Conservation (phyloP, 495 filamentous ascomycete species). For the Trypethelium eluteriae region DNA sequence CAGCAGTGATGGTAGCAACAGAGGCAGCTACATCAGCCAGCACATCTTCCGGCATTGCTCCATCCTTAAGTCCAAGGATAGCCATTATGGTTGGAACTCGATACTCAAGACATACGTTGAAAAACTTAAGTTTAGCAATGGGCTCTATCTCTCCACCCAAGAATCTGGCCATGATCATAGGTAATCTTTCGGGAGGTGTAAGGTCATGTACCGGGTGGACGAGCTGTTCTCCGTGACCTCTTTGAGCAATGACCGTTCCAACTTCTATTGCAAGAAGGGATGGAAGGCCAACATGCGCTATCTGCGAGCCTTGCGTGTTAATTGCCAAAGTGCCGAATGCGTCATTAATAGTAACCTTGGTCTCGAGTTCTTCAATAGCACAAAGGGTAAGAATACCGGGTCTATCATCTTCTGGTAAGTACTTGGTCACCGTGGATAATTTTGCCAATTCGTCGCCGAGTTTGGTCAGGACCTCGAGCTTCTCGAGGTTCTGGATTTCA, state of each 20-base stretch:
- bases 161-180: constrained; percentile 70
- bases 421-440: constrained; percentile 82
- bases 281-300: constrained; percentile 79
- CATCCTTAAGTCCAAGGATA: constrained; percentile 59
- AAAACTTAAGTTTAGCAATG: constrained; percentile 75
- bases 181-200: constrained; percentile 35
- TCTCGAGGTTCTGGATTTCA: constrained; percentile 49
- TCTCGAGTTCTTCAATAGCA: constrained; percentile 53
- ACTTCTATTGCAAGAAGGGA: constrained; percentile 70
- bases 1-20: constrained; percentile 65
- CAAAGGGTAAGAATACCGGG: constrained; percentile 76
- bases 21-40: constrained; percentile 71
- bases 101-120: constrained; percentile 77
- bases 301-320: constrained; percentile 52
- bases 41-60: constrained; percentile 63
- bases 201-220: constrained; percentile 46
- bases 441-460: constrained; percentile 71
- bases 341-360: constrained; percentile 50
- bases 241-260: constrained; percentile 46
- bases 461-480: constrained; percentile 55
- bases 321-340: constrained; percentile 57
- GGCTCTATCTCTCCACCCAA: constrained; percentile 93
- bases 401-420: constrained; percentile 90
- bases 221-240: constrained; percentile 65
- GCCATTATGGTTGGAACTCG: constrained; percentile 72